Conservation (phyloP, 2,329 filamentous ascomycete species). For the Clonostachys rhizophaga region DNA sequence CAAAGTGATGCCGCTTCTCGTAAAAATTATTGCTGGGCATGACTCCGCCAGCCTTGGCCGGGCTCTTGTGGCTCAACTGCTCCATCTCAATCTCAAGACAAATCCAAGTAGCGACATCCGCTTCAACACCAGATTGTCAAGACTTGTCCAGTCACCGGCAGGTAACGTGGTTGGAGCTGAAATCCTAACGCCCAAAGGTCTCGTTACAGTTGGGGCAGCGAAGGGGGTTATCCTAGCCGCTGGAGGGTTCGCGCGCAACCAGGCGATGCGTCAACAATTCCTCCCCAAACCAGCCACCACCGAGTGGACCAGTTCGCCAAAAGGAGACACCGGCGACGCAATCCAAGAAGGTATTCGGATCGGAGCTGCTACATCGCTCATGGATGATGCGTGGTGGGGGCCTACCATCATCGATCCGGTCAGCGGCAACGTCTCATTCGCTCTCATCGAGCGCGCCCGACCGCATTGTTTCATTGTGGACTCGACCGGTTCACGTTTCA, state of each 20-base stretch:
- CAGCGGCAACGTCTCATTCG: conserved; percentile 9
- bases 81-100: conserved; percentile 8
- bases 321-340: conserved; percentile 13
- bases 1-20: not conserved
- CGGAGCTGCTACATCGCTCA: conserved; percentile 19
- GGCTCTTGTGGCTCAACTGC: conserved; percentile 12
- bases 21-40: conserved; percentile 2
- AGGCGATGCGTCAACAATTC: conserved; percentile 17
- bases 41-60: conserved; percentile 12
- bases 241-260: conserved; percentile 25
- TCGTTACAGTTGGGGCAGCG: conserved; percentile 11
- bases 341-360: conserved; percentile 14
- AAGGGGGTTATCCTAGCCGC: conserved; percentile 24
- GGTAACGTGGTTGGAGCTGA: conserved; percentile 12
- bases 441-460: conserved; percentile 17
- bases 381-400: conserved; percentile 23
- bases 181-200: conserved; percentile 12
- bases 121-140: no score
- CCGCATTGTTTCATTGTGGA: conserved; percentile 28
- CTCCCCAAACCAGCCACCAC: conserved; percentile 8
- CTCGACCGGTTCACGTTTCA: conserved; percentile 19
- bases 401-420: conserved; percentile 18
- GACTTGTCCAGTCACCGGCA: not conserved
- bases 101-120: not conserved
- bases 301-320: conserved; percentile 15